Evolutionary conservation across 2,329 filamentous ascomycete genomes (phyloP).

Genomic region (Fonsecaea multimorphosa): DNA sequence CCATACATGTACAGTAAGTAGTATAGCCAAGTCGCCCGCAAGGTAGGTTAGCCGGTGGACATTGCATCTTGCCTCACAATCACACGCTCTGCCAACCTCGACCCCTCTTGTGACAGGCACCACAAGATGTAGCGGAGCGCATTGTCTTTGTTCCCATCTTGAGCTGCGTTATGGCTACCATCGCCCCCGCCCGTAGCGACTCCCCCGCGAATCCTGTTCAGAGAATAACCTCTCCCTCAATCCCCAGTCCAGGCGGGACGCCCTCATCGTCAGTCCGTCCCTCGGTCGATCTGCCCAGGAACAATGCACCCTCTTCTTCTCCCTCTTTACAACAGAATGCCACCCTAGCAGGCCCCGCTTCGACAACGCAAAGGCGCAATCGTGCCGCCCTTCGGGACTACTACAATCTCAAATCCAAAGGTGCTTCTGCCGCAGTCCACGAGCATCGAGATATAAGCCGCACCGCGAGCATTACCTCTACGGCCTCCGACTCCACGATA

Average conservation of each 20-base stretch:
- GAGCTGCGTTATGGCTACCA: conserved; percentile 23
- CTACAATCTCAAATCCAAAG: conserved; percentile 75
- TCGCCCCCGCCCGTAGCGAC: conserved; percentile 21
- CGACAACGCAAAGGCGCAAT: conserved; percentile 74
- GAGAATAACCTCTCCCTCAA: conserved; percentile 53
- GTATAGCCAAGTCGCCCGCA: neutral
- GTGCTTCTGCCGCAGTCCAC: conserved; percentile 30
- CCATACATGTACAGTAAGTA: too few relatives aligned
- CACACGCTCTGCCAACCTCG: neutral
- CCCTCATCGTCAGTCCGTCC: conserved; percentile 78
- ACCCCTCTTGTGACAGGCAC: neutral
- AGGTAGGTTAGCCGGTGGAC: neutral
- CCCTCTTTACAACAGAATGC: conserved; percentile 45
- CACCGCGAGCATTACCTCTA: conserved; percentile 37
- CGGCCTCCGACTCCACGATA: conserved; percentile 47
- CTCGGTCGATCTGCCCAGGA: conserved; percentile 68
- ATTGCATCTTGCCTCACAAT: neutral
- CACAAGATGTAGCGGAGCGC: neutral
- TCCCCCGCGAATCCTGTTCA: conserved; percentile 26
- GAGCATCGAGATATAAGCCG: conserved; percentile 40
- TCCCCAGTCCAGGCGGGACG: conserved; percentile 53
- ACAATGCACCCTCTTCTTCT: conserved; percentile 48
- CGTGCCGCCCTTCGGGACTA: conserved; percentile 90
- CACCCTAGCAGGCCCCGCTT: conserved; percentile 51
- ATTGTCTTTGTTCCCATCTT: neutral